A percentile compares a stretch with the other conserved stretches of the same genome.
phyloP scores from a whole-genome alignment of 352 stramenopile species.

The Globisporangium okanoganense region DNA sequence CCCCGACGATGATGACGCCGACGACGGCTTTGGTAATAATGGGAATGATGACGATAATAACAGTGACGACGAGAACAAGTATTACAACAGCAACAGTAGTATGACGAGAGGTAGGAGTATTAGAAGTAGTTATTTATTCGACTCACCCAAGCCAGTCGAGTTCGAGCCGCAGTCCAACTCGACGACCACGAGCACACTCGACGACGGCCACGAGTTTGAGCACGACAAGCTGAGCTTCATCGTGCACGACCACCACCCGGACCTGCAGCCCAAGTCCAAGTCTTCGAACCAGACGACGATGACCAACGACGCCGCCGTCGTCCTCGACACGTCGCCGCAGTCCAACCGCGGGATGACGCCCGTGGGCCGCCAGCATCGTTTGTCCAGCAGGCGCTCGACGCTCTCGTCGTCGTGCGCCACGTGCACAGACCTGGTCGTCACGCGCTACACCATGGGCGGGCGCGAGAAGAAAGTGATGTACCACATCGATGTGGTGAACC shows the following conservation, averaged over 20 bases:
- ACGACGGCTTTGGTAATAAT: neutral
- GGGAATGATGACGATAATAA: conserved; percentile 10
- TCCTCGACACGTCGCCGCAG: conserved; percentile 9
- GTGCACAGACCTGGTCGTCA: conserved; percentile 61
- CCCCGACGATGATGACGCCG: neutral
- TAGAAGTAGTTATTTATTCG: conserved; percentile 23
- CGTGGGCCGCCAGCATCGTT: neutral
- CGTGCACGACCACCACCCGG: neutral
- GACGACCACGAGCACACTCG: conserved; percentile 2
- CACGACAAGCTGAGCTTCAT: conserved; percentile 21
- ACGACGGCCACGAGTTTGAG: too few relatives aligned
- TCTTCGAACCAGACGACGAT: neutral
- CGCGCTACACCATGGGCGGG: conserved; percentile 61
- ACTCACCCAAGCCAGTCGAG: conserved; percentile 8
- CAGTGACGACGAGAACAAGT: conserved; percentile 5
- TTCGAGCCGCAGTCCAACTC: conserved; percentile 10
- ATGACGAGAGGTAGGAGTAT: conserved; percentile 6
- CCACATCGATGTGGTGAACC: conserved; percentile 79
- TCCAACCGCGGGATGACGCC: conserved; percentile 5
- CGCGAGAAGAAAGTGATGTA: conserved; percentile 85
- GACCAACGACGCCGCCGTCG: too few relatives aligned
- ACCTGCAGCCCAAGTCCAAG: conserved; percentile 11
- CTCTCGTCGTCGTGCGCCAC: conserved; percentile 27
- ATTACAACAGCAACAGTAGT: conserved; percentile 2
- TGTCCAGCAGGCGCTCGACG: conserved; percentile 40